Evolutionary conservation across 306 rosid genomes (phyloP).

Genomic region (Spatholobus suberectus): DNA sequence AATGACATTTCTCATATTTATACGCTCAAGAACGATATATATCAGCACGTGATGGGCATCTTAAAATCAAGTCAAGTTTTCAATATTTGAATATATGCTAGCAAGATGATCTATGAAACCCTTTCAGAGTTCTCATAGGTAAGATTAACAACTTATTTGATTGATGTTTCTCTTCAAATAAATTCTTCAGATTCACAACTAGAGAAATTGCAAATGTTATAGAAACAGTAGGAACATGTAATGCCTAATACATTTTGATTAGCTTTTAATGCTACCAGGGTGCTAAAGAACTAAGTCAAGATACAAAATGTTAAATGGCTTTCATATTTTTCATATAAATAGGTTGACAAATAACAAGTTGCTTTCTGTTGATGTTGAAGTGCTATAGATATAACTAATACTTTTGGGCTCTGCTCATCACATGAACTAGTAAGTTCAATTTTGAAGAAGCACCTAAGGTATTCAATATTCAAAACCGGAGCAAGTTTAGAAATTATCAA

Average conservation of each 20-base stretch:
- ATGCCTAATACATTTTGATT: not conserved
- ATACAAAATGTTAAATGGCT: not conserved
- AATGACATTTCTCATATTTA: not conserved
- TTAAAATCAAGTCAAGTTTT: not conserved
- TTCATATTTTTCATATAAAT: not conserved
- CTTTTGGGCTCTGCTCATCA: not conserved
- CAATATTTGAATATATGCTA: not conserved
- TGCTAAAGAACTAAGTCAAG: conserved; percentile 20
- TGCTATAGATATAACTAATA: not conserved
- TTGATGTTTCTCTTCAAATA: not conserved
- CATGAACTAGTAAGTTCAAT: conserved; percentile 12
- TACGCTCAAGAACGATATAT: not conserved
- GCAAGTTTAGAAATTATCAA: conserved; percentile 10
- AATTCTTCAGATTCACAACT: not conserved
- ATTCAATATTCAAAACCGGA: conserved; percentile 28
- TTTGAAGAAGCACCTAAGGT: conserved; percentile 9
- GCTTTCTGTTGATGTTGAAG: not conserved
- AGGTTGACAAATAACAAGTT: conserved; percentile 1
- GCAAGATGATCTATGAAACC: not conserved
- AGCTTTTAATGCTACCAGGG: not conserved
- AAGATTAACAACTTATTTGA: not conserved
- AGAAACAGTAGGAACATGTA: not conserved
- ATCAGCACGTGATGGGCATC: not conserved
- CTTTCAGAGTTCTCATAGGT: conserved; percentile 4
- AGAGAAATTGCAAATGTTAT: not conserved